These are phyloP conservation scores for Cytospora leucostoma DNA, from an alignment of 2,329 filamentous ascomycete genomes.

Conservation along the genomic window DNA sequence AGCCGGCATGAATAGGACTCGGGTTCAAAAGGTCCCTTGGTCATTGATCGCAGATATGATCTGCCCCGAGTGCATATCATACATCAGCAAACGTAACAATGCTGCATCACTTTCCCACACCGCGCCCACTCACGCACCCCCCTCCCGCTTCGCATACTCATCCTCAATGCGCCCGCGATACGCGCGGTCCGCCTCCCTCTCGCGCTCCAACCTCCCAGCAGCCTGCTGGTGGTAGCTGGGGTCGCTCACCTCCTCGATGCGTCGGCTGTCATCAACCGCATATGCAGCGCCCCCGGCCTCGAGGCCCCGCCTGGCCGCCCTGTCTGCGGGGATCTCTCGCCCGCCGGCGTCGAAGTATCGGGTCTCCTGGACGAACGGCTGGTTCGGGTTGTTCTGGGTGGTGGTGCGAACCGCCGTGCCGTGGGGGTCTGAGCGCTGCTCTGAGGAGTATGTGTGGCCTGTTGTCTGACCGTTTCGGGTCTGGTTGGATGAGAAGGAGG, in stretches of 20 bases:
- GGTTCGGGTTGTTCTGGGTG: slow-evolving; percentile 7
- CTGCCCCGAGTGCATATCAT: neutral
- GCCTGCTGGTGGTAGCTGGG: neutral
- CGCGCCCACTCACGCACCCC: slow-evolving; percentile 43
- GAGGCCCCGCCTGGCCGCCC: slow-evolving; percentile 6
- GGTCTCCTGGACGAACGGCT: slow-evolving; percentile 1
- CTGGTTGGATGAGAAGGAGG: slow-evolving; percentile 9
- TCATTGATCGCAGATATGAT: too few relatives aligned
- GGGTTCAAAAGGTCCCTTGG: too few relatives aligned
- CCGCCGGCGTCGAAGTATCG: slow-evolving; percentile 19
- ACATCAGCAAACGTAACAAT: too few relatives aligned
- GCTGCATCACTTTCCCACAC: too few relatives aligned
- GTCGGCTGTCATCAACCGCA: neutral
- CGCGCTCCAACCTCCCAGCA: slow-evolving; percentile 28
- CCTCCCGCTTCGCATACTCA: slow-evolving; percentile 57
- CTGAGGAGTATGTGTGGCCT: slow-evolving; percentile 19
- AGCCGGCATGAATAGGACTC: too few relatives aligned
- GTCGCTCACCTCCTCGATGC: slow-evolving; percentile 18
- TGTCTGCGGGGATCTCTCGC: slow-evolving; percentile 10
- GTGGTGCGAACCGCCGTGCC: slow-evolving; percentile 16
- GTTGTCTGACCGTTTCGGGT: slow-evolving; percentile 9
- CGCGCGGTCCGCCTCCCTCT: slow-evolving; percentile 50
- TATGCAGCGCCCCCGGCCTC: neutral
- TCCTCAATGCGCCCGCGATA: slow-evolving; percentile 58
- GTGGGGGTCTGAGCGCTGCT: slow-evolving; percentile 9